A percentile compares a stretch with the other conserved stretches of the same genome.
Evolutionary conservation across 2,329 filamentous ascomycete species (phyloP).

Genomic region (Fusarium phyllophilum): DNA sequence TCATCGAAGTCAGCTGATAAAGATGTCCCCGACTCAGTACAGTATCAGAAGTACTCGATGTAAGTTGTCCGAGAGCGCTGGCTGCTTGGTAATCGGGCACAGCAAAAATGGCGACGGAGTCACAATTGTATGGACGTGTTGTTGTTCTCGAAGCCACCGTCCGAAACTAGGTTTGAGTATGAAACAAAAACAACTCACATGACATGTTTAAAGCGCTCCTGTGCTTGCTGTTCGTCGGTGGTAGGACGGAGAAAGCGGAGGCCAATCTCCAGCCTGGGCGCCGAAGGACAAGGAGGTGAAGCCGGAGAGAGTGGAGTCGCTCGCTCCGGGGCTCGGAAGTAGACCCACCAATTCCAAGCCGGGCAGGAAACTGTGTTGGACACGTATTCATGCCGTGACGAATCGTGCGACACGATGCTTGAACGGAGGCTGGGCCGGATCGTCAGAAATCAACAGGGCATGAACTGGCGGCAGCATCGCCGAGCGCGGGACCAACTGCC

Average conservation of each 20-base stretch:
- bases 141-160: background rate
- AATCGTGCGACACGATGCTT: conserved; percentile 10
- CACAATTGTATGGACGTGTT: background rate
- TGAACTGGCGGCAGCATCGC: conserved; percentile 17
- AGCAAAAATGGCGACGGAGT: background rate
- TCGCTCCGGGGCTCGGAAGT: conserved; percentile 23
- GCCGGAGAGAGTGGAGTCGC: conserved; percentile 36
- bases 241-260: conserved; percentile 23
- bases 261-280: conserved; percentile 14
- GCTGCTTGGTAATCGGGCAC: conserved; percentile 7
- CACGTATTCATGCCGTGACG: conserved; percentile 32
- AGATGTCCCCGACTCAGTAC: conserved; percentile 1
- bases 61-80: background rate
- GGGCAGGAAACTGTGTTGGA: conserved; percentile 15
- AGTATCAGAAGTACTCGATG: background rate
- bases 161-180: background rate
- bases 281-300: conserved; percentile 5
- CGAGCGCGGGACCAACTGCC: conserved; percentile 11
- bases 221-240: conserved; percentile 4
- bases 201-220: background rate
- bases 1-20: conserved; percentile 20
- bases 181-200: background rate
- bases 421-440: conserved; percentile 30
- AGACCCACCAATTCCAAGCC: conserved; percentile 12
- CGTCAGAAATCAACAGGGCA: conserved; percentile 5